Evolutionary conservation across 306 rosid species (phyloP).

Genomic region (Vigna nakashimae): DNA sequence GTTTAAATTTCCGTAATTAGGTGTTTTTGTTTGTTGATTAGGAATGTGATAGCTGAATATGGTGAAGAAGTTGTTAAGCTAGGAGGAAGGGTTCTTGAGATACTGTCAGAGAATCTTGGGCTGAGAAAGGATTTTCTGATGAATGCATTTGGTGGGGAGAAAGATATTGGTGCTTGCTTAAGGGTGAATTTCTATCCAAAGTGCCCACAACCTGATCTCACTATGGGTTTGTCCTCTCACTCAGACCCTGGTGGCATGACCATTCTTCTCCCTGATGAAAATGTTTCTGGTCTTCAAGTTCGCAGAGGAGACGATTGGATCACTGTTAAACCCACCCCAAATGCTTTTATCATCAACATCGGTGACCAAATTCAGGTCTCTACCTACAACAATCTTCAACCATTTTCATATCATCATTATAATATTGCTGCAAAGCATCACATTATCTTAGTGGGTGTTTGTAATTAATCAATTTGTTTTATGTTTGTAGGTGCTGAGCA

Average conservation of each 20-base stretch:
- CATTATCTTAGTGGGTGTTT: too few species aligned
- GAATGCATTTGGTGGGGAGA: slow-evolving; percentile 77
- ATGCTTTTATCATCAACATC: slow-evolving; percentile 76
- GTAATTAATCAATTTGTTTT: background rate
- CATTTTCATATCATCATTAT: background rate
- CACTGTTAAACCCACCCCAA: slow-evolving; percentile 69
- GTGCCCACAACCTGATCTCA: slow-evolving; percentile 89
- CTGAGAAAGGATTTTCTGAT: slow-evolving; percentile 62
- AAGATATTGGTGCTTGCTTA: slow-evolving; percentile 67
- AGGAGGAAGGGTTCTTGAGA: slow-evolving; percentile 63
- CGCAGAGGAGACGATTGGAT: slow-evolving; percentile 59
- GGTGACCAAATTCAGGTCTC: slow-evolving; percentile 84
- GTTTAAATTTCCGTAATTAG: too few species aligned
- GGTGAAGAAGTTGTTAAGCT: slow-evolving; percentile 62
- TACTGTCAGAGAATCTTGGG: slow-evolving; percentile 66
- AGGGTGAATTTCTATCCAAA: slow-evolving; percentile 82
- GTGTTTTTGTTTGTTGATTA: background rate
- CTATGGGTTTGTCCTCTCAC: slow-evolving; percentile 84
- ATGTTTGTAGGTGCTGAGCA: slow-evolving; percentile 66
- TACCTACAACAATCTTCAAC: background rate
- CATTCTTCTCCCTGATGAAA: slow-evolving; percentile 76
- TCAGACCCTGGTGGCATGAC: slow-evolving; percentile 91
- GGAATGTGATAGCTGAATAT: slow-evolving; percentile 63
- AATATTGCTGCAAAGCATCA: too few species aligned
- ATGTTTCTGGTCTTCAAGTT: slow-evolving; percentile 84